Conservation (phyloP, 208 protist species). For the Acanthamoeba rhysodes region DNA sequence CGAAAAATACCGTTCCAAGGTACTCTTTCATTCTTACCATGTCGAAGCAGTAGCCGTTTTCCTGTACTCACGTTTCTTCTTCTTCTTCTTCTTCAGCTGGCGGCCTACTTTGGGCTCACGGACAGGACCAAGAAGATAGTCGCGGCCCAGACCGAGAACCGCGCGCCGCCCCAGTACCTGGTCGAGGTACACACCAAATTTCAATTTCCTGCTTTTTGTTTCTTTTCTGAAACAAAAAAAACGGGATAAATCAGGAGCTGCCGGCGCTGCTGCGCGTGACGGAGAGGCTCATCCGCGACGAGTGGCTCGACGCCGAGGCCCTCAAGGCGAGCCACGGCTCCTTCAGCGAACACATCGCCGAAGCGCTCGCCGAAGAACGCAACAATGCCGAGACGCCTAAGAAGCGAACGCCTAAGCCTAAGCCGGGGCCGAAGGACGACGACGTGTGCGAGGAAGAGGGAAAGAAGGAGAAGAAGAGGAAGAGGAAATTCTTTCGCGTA, state of each 20-base stretch:
- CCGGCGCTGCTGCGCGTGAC: conserved; percentile 16
- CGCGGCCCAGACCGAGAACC: background rate
- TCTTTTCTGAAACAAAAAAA: too few species aligned
- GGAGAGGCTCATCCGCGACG: conserved; percentile 34
- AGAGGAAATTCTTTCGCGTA: background rate
- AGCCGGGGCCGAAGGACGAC: background rate
- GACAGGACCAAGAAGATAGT: background rate
- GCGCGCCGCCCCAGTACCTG: background rate
- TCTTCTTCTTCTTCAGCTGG: background rate
- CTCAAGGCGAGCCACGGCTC: background rate
- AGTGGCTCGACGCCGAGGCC: conserved; percentile 8
- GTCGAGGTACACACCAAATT: background rate
- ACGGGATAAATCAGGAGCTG: background rate
- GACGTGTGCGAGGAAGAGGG: too few species aligned
- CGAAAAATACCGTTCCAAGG: conserved; percentile 27
- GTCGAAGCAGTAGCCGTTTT: background rate
- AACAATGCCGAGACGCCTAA: too few species aligned
- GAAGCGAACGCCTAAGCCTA: background rate
- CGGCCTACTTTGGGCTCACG: background rate
- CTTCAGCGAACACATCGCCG: background rate
- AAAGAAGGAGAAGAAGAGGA: too few species aligned
- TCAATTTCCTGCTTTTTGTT: background rate
- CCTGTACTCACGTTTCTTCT: background rate
- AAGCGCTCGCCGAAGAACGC: background rate
- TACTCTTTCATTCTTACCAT: background rate